Conservation (phyloP, 805 yeast species). For the Lipomyces orientalis region DNA sequence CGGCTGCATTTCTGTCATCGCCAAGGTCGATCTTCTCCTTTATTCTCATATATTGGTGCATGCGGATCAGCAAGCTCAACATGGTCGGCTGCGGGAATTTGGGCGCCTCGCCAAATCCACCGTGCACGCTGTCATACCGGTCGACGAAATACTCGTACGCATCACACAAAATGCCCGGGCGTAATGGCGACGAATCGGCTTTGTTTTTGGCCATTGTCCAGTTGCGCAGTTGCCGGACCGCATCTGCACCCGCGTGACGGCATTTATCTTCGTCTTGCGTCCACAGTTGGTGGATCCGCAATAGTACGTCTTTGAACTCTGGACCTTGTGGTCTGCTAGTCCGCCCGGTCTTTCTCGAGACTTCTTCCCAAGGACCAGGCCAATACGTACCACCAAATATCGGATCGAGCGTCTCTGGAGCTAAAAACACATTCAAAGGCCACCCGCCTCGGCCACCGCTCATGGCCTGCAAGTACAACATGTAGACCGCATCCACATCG, state of each 20-base stretch:
- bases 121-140: constrained; percentile 41
- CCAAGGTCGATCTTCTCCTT: constrained; percentile 27
- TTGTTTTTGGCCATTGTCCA: constrained; percentile 34
- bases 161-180: constrained; percentile 28
- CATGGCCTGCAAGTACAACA: constrained; percentile 47
- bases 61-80: constrained; percentile 40
- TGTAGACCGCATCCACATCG: constrained; percentile 49
- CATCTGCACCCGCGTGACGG: constrained; percentile 40
- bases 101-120: constrained; percentile 48
- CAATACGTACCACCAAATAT: constrained; percentile 50
- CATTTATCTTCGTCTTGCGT: constrained; percentile 40
- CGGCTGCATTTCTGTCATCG: constrained; percentile 24
- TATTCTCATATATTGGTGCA: constrained; percentile 15
- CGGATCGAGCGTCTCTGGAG: constrained; percentile 46
- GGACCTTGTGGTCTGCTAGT: constrained; percentile 25
- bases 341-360: constrained; percentile 27
- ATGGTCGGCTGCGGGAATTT: constrained; percentile 47
- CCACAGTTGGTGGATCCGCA: constrained; percentile 45
- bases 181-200: constrained; percentile 26
- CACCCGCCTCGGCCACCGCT: constrained; percentile 47
- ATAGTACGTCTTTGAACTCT: constrained; percentile 44
- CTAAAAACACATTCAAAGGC: constrained; percentile 50
- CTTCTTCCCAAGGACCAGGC: constrained; percentile 45
- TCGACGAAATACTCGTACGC: constrained; percentile 41
- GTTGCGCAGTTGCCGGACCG: constrained; percentile 38